Evolutionary conservation across 257 asterid genomes (phyloP), one percentile per base, ranked within the genome.

Genomic region (Paulownia fortunei): DNA sequence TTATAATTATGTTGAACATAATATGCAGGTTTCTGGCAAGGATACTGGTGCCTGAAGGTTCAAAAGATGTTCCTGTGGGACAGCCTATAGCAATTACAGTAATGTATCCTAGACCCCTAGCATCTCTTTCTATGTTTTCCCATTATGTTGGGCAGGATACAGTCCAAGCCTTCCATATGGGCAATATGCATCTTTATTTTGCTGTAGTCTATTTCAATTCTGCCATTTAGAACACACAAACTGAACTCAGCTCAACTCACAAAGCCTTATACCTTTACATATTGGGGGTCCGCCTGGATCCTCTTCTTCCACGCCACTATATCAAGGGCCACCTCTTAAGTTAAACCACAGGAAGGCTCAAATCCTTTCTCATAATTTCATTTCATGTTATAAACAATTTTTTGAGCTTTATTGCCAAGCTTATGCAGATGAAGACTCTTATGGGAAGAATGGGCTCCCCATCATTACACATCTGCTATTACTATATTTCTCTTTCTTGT

Each of bases 41-140:
- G 86, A 92, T 92, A 80, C 82, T 92, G 78, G 89, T 86, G 41
- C 94, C 96, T 74, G 97, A 92, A 55, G 97, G 97, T 84, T 82
- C 97, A 32, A 92, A 90, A 69, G 97, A 92, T 84, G 94, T 92
- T 79, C 91, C 92, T 26, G 97, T 92, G 76, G 97, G 97, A 78
- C 90, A 88, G 79, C 89, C 96, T 63, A 92, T 92, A 85, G 94
- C 94, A 76, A 87, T 92, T 69, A 92, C 96, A 88, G 97, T 92
- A 87, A 77, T 23, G 76, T 80, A 51, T 75, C 62, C 77, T 51
- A 34, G 52, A 23, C 77, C 51, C 66, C 63, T 75, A 41, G n/a
- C n/a, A 34, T 52, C 27, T 73, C 66, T 8, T 78, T 66, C 61
- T 26, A 4, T 59, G n/a, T n/a, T 65, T 37, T 61, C 24, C 34